These are phyloP conservation scores for Trypanosoma mega DNA, from an alignment of 208 protist genomes.

Conservation along the genomic window DNA sequence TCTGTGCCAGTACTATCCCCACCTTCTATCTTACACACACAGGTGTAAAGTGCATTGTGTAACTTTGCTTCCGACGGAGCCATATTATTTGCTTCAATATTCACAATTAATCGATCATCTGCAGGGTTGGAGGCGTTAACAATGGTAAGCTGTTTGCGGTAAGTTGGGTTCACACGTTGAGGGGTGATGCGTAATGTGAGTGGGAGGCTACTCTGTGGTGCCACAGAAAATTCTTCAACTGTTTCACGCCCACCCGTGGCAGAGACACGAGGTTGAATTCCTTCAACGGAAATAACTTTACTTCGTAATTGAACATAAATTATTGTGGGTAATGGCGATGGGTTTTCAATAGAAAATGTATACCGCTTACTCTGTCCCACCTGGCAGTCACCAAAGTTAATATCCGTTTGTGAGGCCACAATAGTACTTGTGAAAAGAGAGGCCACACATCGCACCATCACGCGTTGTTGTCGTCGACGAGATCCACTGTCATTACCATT, in stretches of 20 bases:
- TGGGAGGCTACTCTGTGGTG: slow-evolving; percentile 54
- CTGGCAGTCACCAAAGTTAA: slow-evolving; percentile 85
- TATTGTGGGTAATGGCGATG: slow-evolving; percentile 66
- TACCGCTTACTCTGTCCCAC: slow-evolving; percentile 76
- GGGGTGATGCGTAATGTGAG: slow-evolving; percentile 77
- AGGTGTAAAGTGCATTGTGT: slow-evolving; percentile 84
- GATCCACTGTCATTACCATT: background rate
- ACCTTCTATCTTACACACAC: slow-evolving; percentile 37
- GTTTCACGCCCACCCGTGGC: slow-evolving; percentile 39
- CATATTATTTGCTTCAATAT: slow-evolving; percentile 90
- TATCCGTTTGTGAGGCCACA: slow-evolving; percentile 51
- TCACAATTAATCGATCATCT: slow-evolving; percentile 78
- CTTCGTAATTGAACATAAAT: slow-evolving; percentile 76
- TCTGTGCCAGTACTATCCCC: slow-evolving; percentile 6
- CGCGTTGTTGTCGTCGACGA: slow-evolving; percentile 43
- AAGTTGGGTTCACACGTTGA: slow-evolving; percentile 85
- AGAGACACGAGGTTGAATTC: slow-evolving; percentile 25
- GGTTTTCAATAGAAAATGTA: slow-evolving; percentile 79
- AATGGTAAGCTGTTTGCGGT: slow-evolving; percentile 82
- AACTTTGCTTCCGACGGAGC: slow-evolving; percentile 73
- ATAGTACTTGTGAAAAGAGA: slow-evolving; percentile 84
- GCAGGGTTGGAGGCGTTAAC: slow-evolving; percentile 70
- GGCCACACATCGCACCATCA: slow-evolving; percentile 61
- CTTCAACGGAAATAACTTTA: slow-evolving; percentile 87
- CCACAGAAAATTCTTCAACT: slow-evolving; percentile 70